These are phyloP conservation scores for Podospora comata DNA, from an alignment of 495 filamentous ascomycete species.

Conservation along the genomic window DNA sequence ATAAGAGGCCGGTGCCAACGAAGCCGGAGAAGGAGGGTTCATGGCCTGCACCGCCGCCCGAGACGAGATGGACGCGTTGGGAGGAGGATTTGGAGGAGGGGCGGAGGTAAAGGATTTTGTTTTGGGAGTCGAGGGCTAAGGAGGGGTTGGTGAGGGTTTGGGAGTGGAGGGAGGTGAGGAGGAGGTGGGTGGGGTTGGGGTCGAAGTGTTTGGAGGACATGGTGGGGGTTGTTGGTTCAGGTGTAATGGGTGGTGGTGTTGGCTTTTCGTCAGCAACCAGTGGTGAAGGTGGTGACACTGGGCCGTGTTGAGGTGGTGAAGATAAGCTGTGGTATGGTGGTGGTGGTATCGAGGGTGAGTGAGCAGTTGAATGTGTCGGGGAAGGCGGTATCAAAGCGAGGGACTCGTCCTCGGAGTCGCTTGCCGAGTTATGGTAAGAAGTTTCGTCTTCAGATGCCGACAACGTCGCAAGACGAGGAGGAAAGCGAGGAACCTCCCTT, in stretches of 20 bases:
- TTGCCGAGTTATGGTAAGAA: background rate
- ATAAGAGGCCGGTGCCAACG: constrained; percentile 69
- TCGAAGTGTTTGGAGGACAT: constrained; percentile 87
- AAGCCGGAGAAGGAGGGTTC: constrained; percentile 82
- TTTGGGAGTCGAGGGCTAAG: constrained; percentile 69
- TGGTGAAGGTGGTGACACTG: background rate
- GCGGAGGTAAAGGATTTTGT: constrained; percentile 85
- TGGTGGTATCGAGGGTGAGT: background rate
- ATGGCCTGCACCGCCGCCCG: constrained; percentile 89
- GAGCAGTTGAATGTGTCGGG: background rate
- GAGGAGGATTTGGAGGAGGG: constrained; percentile 33
- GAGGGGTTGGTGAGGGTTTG: constrained; percentile 83
- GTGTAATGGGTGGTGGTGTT: background rate
- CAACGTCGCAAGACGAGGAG: background rate
- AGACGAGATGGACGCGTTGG: constrained; percentile 73
- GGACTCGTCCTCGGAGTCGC: background rate
- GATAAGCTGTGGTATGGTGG: background rate
- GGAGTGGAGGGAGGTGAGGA: constrained; percentile 71
- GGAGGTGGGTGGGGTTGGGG: constrained; percentile 76
- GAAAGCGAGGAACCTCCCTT: background rate
- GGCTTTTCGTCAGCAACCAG: background rate
- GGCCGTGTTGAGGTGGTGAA: background rate
- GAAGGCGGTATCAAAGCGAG: background rate
- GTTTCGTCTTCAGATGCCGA: background rate
- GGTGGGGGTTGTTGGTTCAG: constrained; percentile 7